Evolutionary conservation across 2,329 filamentous ascomycete genomes (phyloP), one percentile per base, ranked within the genome.

Genomic region (Penicillium aurantiogriseum): DNA sequence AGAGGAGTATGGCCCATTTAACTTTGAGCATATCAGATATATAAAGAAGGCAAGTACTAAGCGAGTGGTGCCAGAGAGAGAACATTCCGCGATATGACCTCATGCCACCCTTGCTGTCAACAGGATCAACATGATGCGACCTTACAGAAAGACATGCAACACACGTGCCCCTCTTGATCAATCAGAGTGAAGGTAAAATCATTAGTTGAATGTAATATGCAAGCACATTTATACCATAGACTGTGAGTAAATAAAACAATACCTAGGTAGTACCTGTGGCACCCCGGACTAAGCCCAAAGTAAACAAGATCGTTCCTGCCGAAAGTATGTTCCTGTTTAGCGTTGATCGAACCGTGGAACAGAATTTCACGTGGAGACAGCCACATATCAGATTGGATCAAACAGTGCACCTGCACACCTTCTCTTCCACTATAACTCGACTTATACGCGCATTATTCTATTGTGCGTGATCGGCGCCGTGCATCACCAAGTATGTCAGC

Each of bases 311-410:
- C 29, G 36, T 54, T 49, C 51, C n/a, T 54, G 51, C 51, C 51
- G 27, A 33, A 39, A 45, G 39, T 45, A 4, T 31, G 19, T 44
- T 56, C 25, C 25, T 8, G 15, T n/a, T 40, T 38, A 33, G 54
- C 27, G 27, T 21, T 23, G 33, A 13, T 21, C 9, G 21, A 35
- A 27, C 42, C 35, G 4, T 54, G 51, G 43, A 23, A 29, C 13
- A 29, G 13, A 23, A 23, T 19, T 50, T 57, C 59, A 62, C 59
- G 59, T 62, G 57, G 59, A 53, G 50, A 51, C 38, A 40, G 47
- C 39, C 27, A 38, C 27, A 52, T 56, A 50, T 56, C 54, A 55
- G 53, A 62, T 62, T 62, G 59, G 59, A 55, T 38, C 51, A 33
- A 33, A 31, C 21, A 36, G 25, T 19, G 52, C 25, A 25, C 15